phyloP scores from a whole-genome alignment of 2,329 filamentous ascomycete genomes.

The Aspergillus aculeatinus region DNA sequence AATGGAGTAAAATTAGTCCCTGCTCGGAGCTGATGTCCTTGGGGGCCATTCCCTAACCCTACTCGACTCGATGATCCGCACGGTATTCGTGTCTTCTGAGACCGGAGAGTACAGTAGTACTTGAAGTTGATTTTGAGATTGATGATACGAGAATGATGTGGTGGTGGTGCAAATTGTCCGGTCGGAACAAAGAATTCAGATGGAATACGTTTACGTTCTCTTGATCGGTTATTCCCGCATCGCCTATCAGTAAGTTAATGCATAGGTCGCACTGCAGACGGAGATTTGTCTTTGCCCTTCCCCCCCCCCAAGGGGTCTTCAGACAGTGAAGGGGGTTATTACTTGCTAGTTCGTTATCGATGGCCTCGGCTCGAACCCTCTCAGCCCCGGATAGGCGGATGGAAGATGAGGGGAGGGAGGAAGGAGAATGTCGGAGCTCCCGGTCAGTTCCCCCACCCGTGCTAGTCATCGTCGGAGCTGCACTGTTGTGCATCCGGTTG shows the following conservation, averaged over 20 bases:
- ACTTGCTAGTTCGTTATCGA: neutral
- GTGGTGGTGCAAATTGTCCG: neutral
- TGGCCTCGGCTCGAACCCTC: neutral
- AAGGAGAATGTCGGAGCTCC: too few species aligned
- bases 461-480: neutral
- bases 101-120: too few species aligned
- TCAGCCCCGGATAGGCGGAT: neutral
- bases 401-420: neutral
- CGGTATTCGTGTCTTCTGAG: neutral
- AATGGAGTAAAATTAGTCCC: neutral
- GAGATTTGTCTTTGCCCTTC: neutral
- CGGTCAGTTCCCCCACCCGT: neutral
- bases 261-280: constrained; percentile 2
- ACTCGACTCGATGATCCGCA: too few species aligned
- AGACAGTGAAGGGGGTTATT: neutral
- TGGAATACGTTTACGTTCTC: neutral
- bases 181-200: neutral
- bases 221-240: constrained; percentile 4
- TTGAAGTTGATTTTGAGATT: too few species aligned
- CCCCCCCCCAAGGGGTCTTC: neutral
- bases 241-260: neutral
- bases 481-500: neutral
- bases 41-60: neutral
- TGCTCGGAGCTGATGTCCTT: neutral
- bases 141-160: too few species aligned